Conservation (phyloP, 2,329 filamentous ascomycete species). For the Incumbomyces lentus region DNA sequence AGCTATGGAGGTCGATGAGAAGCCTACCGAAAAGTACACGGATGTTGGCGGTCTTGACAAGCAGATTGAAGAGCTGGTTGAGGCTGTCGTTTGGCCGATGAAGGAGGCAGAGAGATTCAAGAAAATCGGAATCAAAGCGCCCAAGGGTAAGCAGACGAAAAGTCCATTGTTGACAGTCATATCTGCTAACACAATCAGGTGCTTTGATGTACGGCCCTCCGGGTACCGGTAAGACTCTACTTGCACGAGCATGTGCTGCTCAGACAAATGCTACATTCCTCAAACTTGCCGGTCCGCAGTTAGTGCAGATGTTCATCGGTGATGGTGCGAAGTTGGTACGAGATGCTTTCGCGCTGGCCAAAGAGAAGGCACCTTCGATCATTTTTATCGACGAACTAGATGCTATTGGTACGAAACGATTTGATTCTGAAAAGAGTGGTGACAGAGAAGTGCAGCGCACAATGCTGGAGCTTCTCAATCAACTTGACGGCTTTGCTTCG, state of each 20-base stretch:
- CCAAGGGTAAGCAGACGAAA: constrained; percentile 63
- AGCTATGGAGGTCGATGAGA: constrained; percentile 99
- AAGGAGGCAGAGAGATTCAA: constrained; percentile 98
- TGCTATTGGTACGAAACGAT: constrained; percentile 96
- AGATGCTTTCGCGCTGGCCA: constrained; percentile 93
- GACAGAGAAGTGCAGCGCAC: constrained; percentile 97
- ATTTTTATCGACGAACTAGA: constrained; percentile 99
- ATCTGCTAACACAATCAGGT: constrained; percentile 37
- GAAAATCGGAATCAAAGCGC: constrained; percentile 99
- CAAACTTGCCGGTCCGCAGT: constrained; percentile 91
- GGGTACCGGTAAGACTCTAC: constrained; percentile 42
- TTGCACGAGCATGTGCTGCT: constrained; percentile 90
- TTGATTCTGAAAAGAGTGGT: constrained; percentile 96
- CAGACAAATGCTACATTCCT: constrained; percentile 98
- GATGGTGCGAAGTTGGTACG: constrained; percentile 96
- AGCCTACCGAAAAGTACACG: constrained; percentile 97
- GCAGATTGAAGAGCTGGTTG: constrained; percentile 96
- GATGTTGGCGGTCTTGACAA: constrained; percentile 97
- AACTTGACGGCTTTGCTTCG: constrained; percentile 94
- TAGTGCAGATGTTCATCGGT: constrained; percentile 99
- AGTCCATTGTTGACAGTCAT: constrained; percentile 10
- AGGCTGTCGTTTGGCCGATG: constrained; percentile 99
- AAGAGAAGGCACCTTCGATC: constrained; percentile 97
- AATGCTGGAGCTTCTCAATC: constrained; percentile 97
- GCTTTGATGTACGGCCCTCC: constrained; percentile 85